Percentiles rank a stretch among this genome's conserved stretches.
Conservation (phyloP, 116 monocot species). For the Phalaenopsis hybrid region DNA sequence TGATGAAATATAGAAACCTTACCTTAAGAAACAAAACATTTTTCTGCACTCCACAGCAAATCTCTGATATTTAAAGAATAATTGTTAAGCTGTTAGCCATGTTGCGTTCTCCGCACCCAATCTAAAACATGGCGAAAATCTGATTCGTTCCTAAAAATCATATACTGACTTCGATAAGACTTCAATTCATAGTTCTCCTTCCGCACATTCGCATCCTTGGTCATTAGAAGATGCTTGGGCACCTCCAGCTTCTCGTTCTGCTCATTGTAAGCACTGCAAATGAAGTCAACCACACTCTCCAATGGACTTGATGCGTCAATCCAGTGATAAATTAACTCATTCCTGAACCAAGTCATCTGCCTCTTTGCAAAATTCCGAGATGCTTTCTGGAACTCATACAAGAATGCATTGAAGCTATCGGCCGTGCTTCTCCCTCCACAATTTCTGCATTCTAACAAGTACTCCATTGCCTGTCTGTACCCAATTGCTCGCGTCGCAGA, state of each 20-base stretch:
- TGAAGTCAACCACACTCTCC: constrained; percentile 42
- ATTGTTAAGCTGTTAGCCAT: constrained; percentile 2
- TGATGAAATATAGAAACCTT: not conserved
- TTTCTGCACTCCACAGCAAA: not conserved
- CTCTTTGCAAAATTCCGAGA: constrained; percentile 96
- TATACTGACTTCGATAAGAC: constrained; percentile 46
- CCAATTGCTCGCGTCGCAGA: constrained; percentile 87
- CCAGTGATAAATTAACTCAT: constrained; percentile 74
- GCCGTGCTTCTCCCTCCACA: constrained; percentile 40
- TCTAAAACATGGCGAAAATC: constrained; percentile 50
- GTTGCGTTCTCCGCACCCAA: constrained; percentile 67
- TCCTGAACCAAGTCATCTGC: constrained; percentile 88
- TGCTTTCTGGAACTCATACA: constrained; percentile 66
- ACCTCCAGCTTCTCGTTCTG: constrained; percentile 22
- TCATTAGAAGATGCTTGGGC: constrained; percentile 50
- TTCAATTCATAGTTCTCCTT: constrained; percentile 53
- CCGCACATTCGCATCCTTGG: constrained; percentile 29
- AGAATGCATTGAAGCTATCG: constrained; percentile 37
- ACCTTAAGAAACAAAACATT: not conserved
- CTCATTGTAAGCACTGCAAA: constrained; percentile 39
- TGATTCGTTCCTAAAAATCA: constrained; percentile 31
- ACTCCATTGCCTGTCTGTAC: constrained; percentile 88
- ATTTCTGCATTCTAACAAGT: constrained; percentile 55
- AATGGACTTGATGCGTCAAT: constrained; percentile 62
- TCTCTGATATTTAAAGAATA: not conserved